Base-by-base conservation (phyloP, 2,329 filamentous ascomycete genomes). In the Exophiala mesophila region DNA sequence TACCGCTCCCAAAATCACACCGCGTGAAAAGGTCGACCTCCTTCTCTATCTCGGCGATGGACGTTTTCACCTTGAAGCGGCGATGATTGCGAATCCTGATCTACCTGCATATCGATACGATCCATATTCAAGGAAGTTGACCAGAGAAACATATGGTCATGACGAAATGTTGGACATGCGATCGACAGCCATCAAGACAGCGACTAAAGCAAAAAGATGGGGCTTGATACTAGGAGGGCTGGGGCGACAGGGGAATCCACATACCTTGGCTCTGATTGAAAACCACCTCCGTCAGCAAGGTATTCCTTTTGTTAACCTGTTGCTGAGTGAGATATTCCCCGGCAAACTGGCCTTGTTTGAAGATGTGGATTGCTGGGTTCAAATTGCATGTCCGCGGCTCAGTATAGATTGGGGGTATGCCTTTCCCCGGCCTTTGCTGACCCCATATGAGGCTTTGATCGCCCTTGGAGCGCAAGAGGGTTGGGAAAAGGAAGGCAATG, bases 331-430 rank as follows among this genome's bases (percentile, higher is more conserved):
- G 70, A 97, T 98, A 41, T 96, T 97, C 62, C 92, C 94, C 0
- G 89, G 88, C 0, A 98, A 97, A 68, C 68, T 98, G 53, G 88
- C 87, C 0, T 81, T 92, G 72, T 96, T 98, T 88, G 68, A 70
- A 20, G 90, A 97, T 58, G 86, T 98, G 2, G 90, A 96, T 60
- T 94, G 88, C 57, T 98, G 92, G 92, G 90, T 98, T 28, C 92
- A 98, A 66, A 88, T 98, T 37, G 92, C 92, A 4, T 98, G 92
- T 66, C 92, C 92, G n/a, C 72, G 92, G 36, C 61, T 98, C 61
- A 97, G 90, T 63, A 98, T 98, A 55, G 92, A 98, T 67, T 98
- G 92, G 92, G 92, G 92, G 0, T 97, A 97, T 68, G 92, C 92
- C 1, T 98, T 98, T 60, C 78, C 88, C 1, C 70, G 86, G 34